A percentile compares a stretch with the other conserved stretches of the same genome.
These are phyloP conservation scores for Paraleonurus japonicus DNA, from an alignment of 257 asterid species.

Conservation along the genomic window DNA sequence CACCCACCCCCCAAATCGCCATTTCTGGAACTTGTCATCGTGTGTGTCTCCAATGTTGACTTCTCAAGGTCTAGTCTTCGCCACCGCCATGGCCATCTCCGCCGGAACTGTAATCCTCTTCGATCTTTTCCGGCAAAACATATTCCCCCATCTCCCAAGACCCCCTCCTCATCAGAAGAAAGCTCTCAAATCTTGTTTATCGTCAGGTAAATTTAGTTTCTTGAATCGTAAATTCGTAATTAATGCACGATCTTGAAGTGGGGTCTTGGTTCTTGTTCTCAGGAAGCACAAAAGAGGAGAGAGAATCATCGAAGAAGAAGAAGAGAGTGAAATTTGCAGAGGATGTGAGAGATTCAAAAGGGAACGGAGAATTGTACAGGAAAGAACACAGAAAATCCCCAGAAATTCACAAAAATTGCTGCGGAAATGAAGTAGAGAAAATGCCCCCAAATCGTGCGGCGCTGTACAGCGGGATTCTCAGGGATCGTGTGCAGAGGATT, in stretches of 20 bases:
- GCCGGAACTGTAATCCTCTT: background rate
- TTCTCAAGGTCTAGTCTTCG: background rate
- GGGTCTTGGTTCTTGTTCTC: too few relatives aligned
- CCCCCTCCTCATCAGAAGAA: too few relatives aligned
- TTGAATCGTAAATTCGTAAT: background rate
- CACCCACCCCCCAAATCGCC: too few relatives aligned
- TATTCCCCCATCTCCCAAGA: background rate
- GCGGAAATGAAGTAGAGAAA: slow-evolving; percentile 39
- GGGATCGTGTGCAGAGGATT: slow-evolving; percentile 49
- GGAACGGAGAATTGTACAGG: slow-evolving; percentile 56
- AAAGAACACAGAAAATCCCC: slow-evolving; percentile 17
- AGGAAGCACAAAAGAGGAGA: slow-evolving; percentile 8
- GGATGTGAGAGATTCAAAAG: slow-evolving; percentile 61
- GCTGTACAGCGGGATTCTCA: slow-evolving; percentile 66
- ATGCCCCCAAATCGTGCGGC: slow-evolving; percentile 66
- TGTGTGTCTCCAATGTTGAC: background rate
- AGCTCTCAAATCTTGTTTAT: background rate
- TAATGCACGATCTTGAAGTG: background rate
- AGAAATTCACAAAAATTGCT: slow-evolving; percentile 13
- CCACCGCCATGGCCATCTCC: background rate
- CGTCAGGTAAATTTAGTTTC: background rate
- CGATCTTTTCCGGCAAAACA: background rate
- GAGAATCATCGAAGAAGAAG: slow-evolving; percentile 31
- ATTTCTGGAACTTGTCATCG: background rate
- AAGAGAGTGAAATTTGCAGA: slow-evolving; percentile 69